Evolutionary conservation across 129 eudicot species (phyloP), one percentile per base, ranked within the genome.

Genomic region (Flaveria sonorensis): DNA sequence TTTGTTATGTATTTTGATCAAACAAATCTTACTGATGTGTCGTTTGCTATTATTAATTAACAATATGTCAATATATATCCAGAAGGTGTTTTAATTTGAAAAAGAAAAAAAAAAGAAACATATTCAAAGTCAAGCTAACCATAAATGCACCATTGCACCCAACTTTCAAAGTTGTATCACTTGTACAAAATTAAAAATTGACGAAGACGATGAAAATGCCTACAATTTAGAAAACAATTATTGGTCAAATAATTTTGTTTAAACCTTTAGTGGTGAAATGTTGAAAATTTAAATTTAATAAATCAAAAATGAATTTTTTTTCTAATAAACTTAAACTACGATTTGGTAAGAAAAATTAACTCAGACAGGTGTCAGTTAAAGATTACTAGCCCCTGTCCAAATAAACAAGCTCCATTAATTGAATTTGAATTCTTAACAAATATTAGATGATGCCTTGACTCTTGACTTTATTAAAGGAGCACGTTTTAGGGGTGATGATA

Each of bases 181-280:
- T 26, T 62, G 0, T 0, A 62, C 68, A 40, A 62, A 28, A 3
- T 26, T 28, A 19, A 62, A 14, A 3, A 12, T 28, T 62, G 68
- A 62, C 43, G 26, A 60, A 62, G 68, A 62, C 14, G 43, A 62
- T 26, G 42, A 62, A 62, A 14, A 62, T 26, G 45, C 19, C 68
- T 26, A 26, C 7, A 62, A 13, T 62, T 14, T 15, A 62, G 23
- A 59, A 11, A 24, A 51, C 2, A 14, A 3, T 14, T 14, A 5
- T 28, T 13, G 40, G 42, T 26, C 42, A 62, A 62, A 13, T 13
- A 45, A 45, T 45, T 45, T 45, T 45, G 50, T 8, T 10, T 45
- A 36, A 36, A 36, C 40, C 40, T 36, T 36, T 36, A 36, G 50
- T 10, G 50, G 13, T 45, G 3, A 45, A 45, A 45, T 45, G 50